These are phyloP conservation scores for Penicillium nordicum DNA, from an alignment of 2,329 filamentous ascomycete species.

Conservation along the genomic window DNA sequence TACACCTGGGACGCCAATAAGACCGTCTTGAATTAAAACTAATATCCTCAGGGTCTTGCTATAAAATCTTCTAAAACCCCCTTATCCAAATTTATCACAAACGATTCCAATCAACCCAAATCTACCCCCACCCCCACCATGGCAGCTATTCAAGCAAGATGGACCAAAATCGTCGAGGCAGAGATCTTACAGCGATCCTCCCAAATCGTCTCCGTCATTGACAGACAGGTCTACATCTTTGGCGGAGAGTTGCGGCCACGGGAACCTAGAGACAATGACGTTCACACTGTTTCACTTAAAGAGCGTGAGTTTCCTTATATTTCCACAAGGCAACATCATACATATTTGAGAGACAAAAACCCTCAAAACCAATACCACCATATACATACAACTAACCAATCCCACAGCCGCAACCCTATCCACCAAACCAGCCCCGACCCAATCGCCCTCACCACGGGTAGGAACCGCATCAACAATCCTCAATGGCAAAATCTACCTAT, in stretches of 20 bases:
- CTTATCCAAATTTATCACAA: neutral
- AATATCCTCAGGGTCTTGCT: too few relatives aligned
- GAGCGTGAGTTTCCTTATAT: constrained; percentile 9
- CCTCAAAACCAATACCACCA: neutral
- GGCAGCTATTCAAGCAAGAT: neutral
- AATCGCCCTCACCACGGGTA: constrained; percentile 63
- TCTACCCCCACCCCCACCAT: neutral
- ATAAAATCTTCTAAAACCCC: neutral
- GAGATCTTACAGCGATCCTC: constrained; percentile 58
- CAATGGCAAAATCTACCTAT: constrained; percentile 70
- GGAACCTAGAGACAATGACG: constrained; percentile 66
- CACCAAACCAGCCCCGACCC: neutral
- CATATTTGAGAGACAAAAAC: neutral
- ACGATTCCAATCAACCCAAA: neutral
- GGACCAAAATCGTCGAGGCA: constrained; percentile 20
- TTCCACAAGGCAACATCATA: neutral
- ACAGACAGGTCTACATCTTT: constrained; percentile 64
- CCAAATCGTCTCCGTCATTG: constrained; percentile 63
- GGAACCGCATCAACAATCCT: constrained; percentile 70
- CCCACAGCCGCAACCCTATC: neutral
- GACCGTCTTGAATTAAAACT: too few relatives aligned
- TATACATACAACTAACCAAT: neutral
- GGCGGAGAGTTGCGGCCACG: constrained; percentile 69
- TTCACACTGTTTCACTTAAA: constrained; percentile 61
- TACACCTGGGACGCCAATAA: too few relatives aligned